These are phyloP conservation scores for Musa beccarii DNA, from an alignment of 176 grass and related monocot genomes.

Conservation along the genomic window DNA sequence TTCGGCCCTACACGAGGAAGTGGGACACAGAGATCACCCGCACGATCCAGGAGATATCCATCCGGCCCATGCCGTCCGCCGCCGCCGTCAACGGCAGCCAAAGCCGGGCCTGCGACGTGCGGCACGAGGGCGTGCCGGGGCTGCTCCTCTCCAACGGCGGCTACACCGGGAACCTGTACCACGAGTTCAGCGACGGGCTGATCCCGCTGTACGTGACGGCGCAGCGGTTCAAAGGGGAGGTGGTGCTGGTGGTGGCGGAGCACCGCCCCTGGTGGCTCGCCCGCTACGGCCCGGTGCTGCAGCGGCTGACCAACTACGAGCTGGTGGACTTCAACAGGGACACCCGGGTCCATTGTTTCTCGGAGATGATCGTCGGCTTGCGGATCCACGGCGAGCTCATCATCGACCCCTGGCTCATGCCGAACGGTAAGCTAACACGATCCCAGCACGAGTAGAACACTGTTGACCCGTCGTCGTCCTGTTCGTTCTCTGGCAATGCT, in stretches of 20 bases:
- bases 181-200: slow-evolving; percentile 96
- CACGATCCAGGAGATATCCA: slow-evolving; percentile 63
- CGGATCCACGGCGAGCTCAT: slow-evolving; percentile 89
- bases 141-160: slow-evolving; percentile 95
- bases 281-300: slow-evolving; percentile 63
- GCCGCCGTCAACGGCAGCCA: not conserved
- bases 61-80: slow-evolving; percentile 15
- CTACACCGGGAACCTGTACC: slow-evolving; percentile 99
- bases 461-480: not conserved
- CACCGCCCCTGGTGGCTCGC: slow-evolving; percentile 83
- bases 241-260: slow-evolving; percentile 78
- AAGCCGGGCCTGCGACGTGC: slow-evolving; percentile 47
- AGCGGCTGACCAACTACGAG: slow-evolving; percentile 68
- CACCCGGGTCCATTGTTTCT: slow-evolving; percentile 81
- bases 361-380: slow-evolving; percentile 78
- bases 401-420: slow-evolving; percentile 79
- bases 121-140: slow-evolving; percentile 49
- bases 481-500: not conserved
- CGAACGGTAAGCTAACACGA: slow-evolving; percentile 39
- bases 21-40: slow-evolving; percentile 68
- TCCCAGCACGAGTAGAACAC: too few relatives aligned
- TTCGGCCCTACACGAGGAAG: slow-evolving; percentile 89
- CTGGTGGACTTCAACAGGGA: slow-evolving; percentile 76
- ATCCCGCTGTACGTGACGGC: slow-evolving; percentile 90
- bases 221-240: slow-evolving; percentile 70